A percentile compares a stretch with the other conserved stretches of the same genome.
These are phyloP conservation scores for Aciculosporium take DNA, from an alignment of 2,329 filamentous ascomycete genomes.

Conservation along the genomic window DNA sequence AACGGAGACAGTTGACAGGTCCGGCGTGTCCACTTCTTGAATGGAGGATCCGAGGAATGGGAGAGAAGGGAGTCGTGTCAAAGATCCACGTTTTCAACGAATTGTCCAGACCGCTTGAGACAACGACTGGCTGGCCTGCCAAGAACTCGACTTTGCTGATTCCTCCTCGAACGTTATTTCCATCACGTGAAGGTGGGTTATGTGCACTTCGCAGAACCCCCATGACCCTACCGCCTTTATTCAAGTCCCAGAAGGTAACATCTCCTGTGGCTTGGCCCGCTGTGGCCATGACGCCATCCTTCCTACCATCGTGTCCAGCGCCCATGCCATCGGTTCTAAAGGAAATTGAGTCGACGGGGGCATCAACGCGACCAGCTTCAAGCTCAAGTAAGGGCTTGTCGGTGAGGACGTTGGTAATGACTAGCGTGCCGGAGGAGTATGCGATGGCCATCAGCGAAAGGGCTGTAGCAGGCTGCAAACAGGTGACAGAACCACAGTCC, in stretches of 20 bases:
- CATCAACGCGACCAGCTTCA: constrained; percentile 48
- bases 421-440: constrained; percentile 63
- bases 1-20: constrained; percentile 67
- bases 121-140: constrained; percentile 71
- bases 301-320: constrained; percentile 72
- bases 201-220: constrained; percentile 81
- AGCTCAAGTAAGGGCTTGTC: constrained; percentile 61
- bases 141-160: constrained; percentile 84
- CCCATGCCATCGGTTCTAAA: constrained; percentile 85
- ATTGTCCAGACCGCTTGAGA: constrained; percentile 87
- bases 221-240: constrained; percentile 72
- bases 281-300: constrained; percentile 88
- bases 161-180: constrained; percentile 51
- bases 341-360: constrained; percentile 65
- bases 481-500: constrained; percentile 68
- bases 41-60: constrained; percentile 74
- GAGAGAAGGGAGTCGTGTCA: constrained; percentile 79
- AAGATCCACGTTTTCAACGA: constrained; percentile 94
- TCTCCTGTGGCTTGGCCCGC: constrained; percentile 68
- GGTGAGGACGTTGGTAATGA: constrained; percentile 67
- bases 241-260: constrained; percentile 92
- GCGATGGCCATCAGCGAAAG: constrained; percentile 79
- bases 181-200: constrained; percentile 50
- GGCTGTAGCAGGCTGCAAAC: constrained; percentile 69
- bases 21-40: constrained; percentile 78